Evolutionary conservation across 331 rosid species (phyloP).

Genomic region (Acacia pycnantha): DNA sequence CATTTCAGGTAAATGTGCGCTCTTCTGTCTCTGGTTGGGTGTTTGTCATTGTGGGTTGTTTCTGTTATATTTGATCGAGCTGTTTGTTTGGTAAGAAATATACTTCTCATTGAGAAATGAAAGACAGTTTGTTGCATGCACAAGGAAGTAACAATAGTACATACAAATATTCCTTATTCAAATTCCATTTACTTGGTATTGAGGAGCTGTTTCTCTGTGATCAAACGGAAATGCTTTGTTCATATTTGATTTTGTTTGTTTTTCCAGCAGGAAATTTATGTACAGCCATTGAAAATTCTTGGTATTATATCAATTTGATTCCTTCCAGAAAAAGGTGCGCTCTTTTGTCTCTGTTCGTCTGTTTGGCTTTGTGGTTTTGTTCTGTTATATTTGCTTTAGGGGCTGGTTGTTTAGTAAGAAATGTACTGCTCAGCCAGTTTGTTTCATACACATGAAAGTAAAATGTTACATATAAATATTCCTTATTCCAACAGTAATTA

Average conservation of each 20-base stretch:
- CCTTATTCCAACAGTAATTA: background rate
- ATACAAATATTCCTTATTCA: background rate
- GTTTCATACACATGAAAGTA: conserved; percentile 23
- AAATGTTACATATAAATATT: background rate
- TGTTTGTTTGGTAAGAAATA: conserved; percentile 25
- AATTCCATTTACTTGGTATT: background rate
- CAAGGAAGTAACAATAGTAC: background rate
- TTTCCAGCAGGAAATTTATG: conserved; percentile 32
- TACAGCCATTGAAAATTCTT: conserved; percentile 16
- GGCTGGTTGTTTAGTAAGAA: conserved; percentile 24
- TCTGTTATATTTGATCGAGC: conserved; percentile 25
- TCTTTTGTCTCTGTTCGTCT: conserved; percentile 18
- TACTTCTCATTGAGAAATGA: conserved; percentile 14
- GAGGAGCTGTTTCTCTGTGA: conserved; percentile 21
- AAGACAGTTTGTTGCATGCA: background rate
- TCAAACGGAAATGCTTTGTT: conserved; percentile 19
- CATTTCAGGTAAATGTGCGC: conserved; percentile 39
- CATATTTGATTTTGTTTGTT: conserved; percentile 7
- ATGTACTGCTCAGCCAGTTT: background rate
- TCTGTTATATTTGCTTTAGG: conserved; percentile 28
- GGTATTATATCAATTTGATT: conserved; percentile 28
- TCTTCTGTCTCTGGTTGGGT: conserved; percentile 7
- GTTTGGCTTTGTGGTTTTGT: conserved; percentile 19
- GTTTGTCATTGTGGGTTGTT: conserved; percentile 25
- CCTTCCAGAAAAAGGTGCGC: conserved; percentile 37